phyloP scores from a whole-genome alignment of 108 stramenopile genomes.

The Ochromonas danica region DNA sequence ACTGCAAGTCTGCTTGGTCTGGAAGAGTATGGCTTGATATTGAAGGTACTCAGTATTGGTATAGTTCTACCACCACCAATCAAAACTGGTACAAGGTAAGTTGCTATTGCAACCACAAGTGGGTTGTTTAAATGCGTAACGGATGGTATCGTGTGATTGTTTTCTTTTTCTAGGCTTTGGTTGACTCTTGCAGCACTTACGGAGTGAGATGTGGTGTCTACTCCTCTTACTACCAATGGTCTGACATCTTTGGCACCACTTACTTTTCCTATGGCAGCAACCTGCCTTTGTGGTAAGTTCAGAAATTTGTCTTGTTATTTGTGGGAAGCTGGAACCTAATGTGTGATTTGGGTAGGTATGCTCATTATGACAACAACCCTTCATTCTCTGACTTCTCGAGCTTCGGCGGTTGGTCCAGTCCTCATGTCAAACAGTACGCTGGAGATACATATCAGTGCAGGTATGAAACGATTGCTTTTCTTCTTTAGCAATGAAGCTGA shows the following conservation, averaged over 20 bases:
- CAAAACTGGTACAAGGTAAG: conserved; percentile 1
- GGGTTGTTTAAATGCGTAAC: neutral
- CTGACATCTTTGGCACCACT: conserved; percentile 22
- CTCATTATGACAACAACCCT: conserved; percentile 26
- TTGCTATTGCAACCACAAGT: too few relatives aligned
- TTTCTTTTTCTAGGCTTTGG: neutral
- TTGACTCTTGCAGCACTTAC: neutral
- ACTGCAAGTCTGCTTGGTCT: conserved; percentile 29
- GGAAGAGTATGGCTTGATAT: conserved; percentile 33
- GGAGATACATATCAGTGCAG: conserved; percentile 19
- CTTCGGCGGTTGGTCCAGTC: conserved; percentile 27
- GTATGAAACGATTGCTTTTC: too few relatives aligned
- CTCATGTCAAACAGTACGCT: conserved; percentile 20
- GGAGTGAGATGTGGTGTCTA: conserved; percentile 23
- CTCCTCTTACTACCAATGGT: conserved; percentile 28
- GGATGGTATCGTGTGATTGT: neutral
- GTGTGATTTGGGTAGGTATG: conserved; percentile 27
- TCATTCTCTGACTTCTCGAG: conserved; percentile 30
- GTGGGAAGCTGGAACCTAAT: too few relatives aligned
- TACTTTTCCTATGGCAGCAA: conserved; percentile 21
- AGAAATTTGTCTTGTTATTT: too few relatives aligned
- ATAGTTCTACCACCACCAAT: conserved; percentile 7
- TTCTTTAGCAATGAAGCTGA: too few relatives aligned
- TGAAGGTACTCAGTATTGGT: conserved; percentile 34
- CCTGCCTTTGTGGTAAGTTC: conserved; percentile 31